Conservation (phyloP, 208 protist species). For the Leishmania arabica region DNA sequence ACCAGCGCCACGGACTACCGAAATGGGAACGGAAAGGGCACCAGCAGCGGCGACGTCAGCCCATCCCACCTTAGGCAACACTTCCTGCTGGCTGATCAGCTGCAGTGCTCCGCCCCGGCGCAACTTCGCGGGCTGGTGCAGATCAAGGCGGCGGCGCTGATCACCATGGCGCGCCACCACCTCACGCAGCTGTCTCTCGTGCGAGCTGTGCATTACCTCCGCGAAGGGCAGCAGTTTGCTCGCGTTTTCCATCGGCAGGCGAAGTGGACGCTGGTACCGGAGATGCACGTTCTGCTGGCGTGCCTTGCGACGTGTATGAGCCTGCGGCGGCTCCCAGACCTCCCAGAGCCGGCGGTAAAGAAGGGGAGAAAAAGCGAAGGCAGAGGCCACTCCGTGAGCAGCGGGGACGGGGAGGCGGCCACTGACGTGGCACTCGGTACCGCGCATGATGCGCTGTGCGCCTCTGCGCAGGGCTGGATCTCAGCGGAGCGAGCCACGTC, state of each 20-base stretch:
- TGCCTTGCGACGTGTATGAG: slow-evolving; percentile 41
- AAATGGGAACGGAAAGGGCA: not conserved
- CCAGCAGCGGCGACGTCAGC: not conserved
- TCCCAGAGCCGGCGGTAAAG: not conserved
- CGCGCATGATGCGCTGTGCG: not conserved
- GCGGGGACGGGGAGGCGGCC: slow-evolving; percentile 1
- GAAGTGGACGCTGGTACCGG: slow-evolving; percentile 22
- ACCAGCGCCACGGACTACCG: not conserved
- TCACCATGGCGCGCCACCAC: slow-evolving; percentile 42
- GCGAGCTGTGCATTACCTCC: slow-evolving; percentile 33
- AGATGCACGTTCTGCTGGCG: slow-evolving; percentile 57
- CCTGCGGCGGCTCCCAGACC: slow-evolving; percentile 39
- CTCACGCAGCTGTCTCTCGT: slow-evolving; percentile 45
- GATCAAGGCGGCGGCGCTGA: slow-evolving; percentile 49
- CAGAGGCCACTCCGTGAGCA: slow-evolving; percentile 5
- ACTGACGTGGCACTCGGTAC: not conserved
- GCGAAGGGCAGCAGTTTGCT: slow-evolving; percentile 48
- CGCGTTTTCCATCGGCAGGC: slow-evolving; percentile 48
- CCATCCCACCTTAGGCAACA: not conserved
- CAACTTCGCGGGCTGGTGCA: slow-evolving; percentile 59
- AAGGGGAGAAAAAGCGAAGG: not conserved
- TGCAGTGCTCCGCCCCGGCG: slow-evolving; percentile 18
- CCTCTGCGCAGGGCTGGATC: slow-evolving; percentile 25
- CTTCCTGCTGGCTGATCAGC: slow-evolving; percentile 4
- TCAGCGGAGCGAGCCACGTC: not conserved